These are phyloP conservation scores for Penicillium sp. DNA, from an alignment of 2,329 filamentous ascomycete genomes.

Conservation along the genomic window DNA sequence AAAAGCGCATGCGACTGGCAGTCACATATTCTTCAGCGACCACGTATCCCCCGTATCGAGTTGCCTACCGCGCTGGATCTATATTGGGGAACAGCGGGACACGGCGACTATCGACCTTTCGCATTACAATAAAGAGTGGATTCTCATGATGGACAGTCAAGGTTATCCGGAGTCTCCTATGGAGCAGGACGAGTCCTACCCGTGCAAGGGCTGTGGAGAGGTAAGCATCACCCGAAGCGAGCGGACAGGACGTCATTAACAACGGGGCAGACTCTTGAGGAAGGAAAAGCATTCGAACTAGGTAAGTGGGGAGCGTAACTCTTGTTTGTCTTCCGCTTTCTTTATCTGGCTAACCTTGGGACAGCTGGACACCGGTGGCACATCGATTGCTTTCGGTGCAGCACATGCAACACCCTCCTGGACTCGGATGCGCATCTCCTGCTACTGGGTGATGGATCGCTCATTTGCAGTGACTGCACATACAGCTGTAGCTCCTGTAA, in stretches of 20 bases:
- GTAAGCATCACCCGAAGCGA: constrained; percentile 46
- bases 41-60: not conserved
- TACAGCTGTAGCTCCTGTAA: constrained; percentile 96
- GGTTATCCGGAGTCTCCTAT: constrained; percentile 58
- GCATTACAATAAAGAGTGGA: not conserved
- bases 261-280: constrained; percentile 75
- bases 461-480: constrained; percentile 99
- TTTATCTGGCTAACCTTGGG: constrained; percentile 26
- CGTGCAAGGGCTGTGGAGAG: constrained; percentile 91
- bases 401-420: constrained; percentile 89
- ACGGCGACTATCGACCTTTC: not conserved
- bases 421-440: constrained; percentile 98
- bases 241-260: constrained; percentile 12
- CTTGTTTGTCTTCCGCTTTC: not conserved
- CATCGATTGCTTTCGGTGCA: constrained; percentile 97
- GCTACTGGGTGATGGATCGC: constrained; percentile 90
- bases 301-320: constrained; percentile 53
- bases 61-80: not conserved
- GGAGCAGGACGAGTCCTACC: constrained; percentile 76
- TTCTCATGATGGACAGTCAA: constrained; percentile 51
- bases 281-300: constrained; percentile 97
- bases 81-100: not conserved
- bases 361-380: constrained; percentile 95
- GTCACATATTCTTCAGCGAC: not conserved
- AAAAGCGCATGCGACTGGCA: not conserved